Percentiles rank a stretch among this genome's conserved stretches.
Conservation (phyloP, 768 basidiomycete genomes). For the Mycena venus region DNA sequence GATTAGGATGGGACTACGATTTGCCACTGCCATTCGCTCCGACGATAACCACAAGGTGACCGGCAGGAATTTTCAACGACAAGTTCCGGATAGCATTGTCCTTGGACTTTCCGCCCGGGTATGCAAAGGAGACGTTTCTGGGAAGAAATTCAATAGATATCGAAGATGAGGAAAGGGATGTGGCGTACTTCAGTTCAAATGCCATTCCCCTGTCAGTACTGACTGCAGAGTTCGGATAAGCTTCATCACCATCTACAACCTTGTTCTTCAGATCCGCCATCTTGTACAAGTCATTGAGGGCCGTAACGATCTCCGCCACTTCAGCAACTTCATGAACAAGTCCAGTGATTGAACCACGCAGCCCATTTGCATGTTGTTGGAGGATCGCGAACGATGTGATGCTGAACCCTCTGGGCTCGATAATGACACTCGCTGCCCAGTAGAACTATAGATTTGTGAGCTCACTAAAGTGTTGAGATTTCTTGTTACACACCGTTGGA, state of each 20-base stretch:
- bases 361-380: conserved; percentile 35
- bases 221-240: conserved; percentile 37
- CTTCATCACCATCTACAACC: conserved; percentile 39
- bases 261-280: conserved; percentile 32
- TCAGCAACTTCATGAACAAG: background rate
- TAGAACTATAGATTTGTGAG: conserved; percentile 32
- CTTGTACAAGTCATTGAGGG: conserved; percentile 37
- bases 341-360: conserved; percentile 37
- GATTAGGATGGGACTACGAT: too few species aligned
- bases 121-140: conserved; percentile 54
- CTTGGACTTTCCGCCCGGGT: conserved; percentile 38
- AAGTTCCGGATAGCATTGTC: conserved; percentile 37
- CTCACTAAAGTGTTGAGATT: background rate
- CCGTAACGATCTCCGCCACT: background rate
- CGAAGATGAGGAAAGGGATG: too few species aligned
- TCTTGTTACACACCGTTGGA: background rate
- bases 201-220: conserved; percentile 24
- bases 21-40: conserved; percentile 53
- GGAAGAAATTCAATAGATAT: background rate
- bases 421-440: conserved; percentile 39
- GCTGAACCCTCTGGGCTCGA: conserved; percentile 40
- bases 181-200: conserved; percentile 18
- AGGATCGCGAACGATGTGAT: conserved; percentile 45
- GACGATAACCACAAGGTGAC: conserved; percentile 49
- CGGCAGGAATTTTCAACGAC: conserved; percentile 44